A percentile compares a stretch with the other conserved stretches of the same genome.
Conservation (phyloP, 441 rosid genomes). For the Arabidopsis lyrata region DNA sequence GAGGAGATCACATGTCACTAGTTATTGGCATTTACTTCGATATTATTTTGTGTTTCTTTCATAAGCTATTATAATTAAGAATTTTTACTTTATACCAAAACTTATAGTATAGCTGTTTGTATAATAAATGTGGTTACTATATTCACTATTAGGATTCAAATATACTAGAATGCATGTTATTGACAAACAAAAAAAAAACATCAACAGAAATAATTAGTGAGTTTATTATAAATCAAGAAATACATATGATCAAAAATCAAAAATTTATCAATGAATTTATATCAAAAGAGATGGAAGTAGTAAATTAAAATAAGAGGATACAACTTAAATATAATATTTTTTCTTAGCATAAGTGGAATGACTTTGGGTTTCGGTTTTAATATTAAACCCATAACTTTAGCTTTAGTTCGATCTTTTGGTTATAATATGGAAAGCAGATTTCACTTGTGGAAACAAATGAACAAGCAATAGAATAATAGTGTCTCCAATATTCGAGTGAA, state of each 20-base stretch:
- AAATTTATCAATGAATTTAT: background rate
- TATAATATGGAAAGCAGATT: conserved; percentile 11
- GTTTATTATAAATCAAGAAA: background rate
- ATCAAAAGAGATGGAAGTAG: conserved; percentile 19
- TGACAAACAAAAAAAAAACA: background rate
- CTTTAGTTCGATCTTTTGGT: conserved; percentile 20
- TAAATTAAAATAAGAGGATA: conserved; percentile 17
- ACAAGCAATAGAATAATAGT: conserved; percentile 9
- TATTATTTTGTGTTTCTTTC: background rate
- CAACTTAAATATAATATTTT: background rate
- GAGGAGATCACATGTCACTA: conserved; percentile 41
- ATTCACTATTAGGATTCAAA: background rate
- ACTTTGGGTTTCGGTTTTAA: conserved; percentile 17
- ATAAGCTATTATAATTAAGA: background rate
- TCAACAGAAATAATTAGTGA: background rate
- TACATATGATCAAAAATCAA: too few species aligned
- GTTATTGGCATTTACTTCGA: conserved; percentile 27
- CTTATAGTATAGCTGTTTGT: background rate
- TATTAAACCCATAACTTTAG: background rate
- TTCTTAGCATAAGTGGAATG: conserved; percentile 23
- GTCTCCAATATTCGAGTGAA: background rate
- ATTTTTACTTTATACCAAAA: background rate
- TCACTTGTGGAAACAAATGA: conserved; percentile 11
- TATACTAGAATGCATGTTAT: background rate
- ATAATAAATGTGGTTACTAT: background rate